These are phyloP conservation scores for Phaeodactylum tricornutum DNA, from an alignment of 108 stramenopile genomes.

Conservation along the genomic window DNA sequence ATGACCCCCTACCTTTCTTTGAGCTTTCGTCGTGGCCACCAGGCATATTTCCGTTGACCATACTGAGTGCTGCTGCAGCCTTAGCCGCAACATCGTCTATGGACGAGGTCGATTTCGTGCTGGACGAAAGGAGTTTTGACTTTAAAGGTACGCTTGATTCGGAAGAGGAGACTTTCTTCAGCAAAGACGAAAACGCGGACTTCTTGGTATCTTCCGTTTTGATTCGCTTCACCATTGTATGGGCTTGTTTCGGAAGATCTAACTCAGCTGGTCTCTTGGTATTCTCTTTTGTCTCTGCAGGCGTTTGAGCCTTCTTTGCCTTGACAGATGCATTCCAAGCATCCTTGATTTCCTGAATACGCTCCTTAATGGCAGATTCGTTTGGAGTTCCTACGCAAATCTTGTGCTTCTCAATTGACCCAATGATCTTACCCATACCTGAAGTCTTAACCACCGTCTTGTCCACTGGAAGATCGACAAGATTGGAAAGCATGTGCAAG, in stretches of 20 bases:
- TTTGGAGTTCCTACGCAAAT: conserved; percentile 61
- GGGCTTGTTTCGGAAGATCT: not conserved
- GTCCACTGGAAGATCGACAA: conserved; percentile 67
- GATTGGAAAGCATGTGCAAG: conserved; percentile 58
- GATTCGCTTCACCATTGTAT: conserved; percentile 8
- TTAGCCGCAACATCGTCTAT: no score
- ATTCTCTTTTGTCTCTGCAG: not conserved
- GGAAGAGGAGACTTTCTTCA: conserved; percentile 49
- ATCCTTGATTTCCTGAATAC: conserved; percentile 50
- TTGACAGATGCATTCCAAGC: conserved; percentile 77
- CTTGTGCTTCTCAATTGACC: conserved; percentile 62
- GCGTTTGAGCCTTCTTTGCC: conserved; percentile 32
- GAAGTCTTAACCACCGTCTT: conserved; percentile 66
- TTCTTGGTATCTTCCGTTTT: conserved; percentile 19
- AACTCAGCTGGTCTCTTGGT: not conserved
- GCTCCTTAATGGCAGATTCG: conserved; percentile 55
- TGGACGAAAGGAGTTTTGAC: no score
- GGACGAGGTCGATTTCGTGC: no score
- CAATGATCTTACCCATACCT: conserved; percentile 70
- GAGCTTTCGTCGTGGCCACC: no score
- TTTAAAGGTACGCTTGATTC: no score
- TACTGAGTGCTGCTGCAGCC: no score
- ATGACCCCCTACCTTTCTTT: no score
- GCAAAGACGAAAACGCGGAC: conserved; percentile 43
- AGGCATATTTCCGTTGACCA: no score